Base-by-base conservation (phyloP, 2,329 filamentous ascomycete species). In the Fusarium sp. region DNA sequence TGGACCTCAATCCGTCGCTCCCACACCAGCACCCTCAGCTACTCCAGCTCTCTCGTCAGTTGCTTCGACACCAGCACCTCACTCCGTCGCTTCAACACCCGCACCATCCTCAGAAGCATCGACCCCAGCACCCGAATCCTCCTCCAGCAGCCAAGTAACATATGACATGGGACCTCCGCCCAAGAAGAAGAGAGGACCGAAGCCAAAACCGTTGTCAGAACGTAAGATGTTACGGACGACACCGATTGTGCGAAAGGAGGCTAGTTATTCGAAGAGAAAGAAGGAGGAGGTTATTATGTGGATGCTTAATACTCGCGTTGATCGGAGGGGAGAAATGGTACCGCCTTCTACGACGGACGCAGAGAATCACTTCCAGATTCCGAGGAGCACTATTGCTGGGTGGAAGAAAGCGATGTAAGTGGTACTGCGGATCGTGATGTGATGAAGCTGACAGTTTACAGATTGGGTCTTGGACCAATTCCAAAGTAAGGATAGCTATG, bases 171-270 rank as follows among this genome's bases (percentile, higher is more conserved):
- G 64, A 5, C 56, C 68, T 28, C 63, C 68, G 1, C 45, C 51
- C 0, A 56, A 39, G 35, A 72, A 59, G 35, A 68, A 48, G 31
- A 53, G 62, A n/a, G 68, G 68, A 14, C 63, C 63, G 0, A 69
- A 64, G 31, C 69, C 69, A 10, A 72, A 72, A 16, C 68, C 68
- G 0, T 30, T 72, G 2, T 59, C 63, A 13, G 69, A 71, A n/a
- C 68, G 68, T 1, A 58, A 60, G 9, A 16, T 58, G 7, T 36
- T 30, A 28, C 48, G 48, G 9, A 45, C 22, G 6, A 69, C 50
- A n/a, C 48, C 63, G 10, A 72, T 72, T n/a, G 30, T 59, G 5
- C 69, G 69, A 13, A 69, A 53, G 12, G 63, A 72, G 31, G 56
- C 45, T 12, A 72, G 41, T 39, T 65, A 72, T 4, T 53, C 69